Evolutionary conservation across 352 stramenopile species (phyloP), one percentile per base, ranked within the genome.

Genomic region (Phytophthora pinifolia): DNA sequence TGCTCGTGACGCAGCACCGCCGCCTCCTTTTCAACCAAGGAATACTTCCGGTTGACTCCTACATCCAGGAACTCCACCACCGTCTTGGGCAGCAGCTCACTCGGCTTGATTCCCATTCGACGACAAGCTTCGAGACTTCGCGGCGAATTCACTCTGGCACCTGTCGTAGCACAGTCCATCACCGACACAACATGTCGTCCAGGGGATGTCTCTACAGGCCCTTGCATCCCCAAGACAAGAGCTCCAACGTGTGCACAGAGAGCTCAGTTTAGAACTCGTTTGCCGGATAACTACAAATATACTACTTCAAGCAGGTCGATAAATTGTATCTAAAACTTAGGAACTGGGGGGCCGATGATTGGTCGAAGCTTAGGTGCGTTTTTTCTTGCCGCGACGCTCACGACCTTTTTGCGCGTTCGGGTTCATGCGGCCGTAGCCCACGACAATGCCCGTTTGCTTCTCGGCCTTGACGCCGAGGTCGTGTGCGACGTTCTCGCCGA

Each of bases 371-470:
- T n/a, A n/a, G n/a, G n/a, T n/a, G n/a, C n/a, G n/a, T n/a, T 99
- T 98, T 87, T 98, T 99, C 82, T 99, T 98, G 30, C 96, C 96
- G 52, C 96, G 88, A 52, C 96, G 87, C 67, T 99, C 96, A 39
- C 96, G 89, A 29, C 96, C 96, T 59, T 98, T 98, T 30, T 94
- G 83, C 25, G 93, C 77, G 69, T 99, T 99, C 4, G 96, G 96
- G 78, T 99, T 99, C 73, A 94, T 95, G 59, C 93, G 90, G 38
- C 95, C 95, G 65, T 96, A 98, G 34, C 94, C 96, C 32, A 98
- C 89, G 34, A 85, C 88, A 55, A 98, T 92, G 38, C 87, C 79
- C 52, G 84, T 87, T 37, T 91, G 77, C 57, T 94, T 96, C 62
- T 95, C 89, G 39, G 92, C 83, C 61, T 98, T 96, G 22, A 96